phyloP scores from a whole-genome alignment of 345 rosid species.

The Euphorbia tirucalli region DNA sequence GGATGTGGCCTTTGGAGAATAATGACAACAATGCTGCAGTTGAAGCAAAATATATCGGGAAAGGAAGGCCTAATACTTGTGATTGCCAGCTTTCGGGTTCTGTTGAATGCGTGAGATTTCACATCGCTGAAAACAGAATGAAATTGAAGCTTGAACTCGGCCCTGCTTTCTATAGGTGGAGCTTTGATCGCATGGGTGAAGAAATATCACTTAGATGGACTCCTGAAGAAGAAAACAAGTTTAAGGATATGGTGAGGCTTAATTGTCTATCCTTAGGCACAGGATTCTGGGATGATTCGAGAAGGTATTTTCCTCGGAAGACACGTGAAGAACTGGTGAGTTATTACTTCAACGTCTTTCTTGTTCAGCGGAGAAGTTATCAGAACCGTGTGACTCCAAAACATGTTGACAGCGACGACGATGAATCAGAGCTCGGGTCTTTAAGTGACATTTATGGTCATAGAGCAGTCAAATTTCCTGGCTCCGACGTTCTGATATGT shows the following conservation, averaged over 20 bases:
- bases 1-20: slow-evolving; percentile 21
- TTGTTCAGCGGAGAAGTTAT: slow-evolving; percentile 29
- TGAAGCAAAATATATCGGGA: slow-evolving; percentile 18
- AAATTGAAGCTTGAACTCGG: slow-evolving; percentile 33
- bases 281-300: slow-evolving; percentile 23
- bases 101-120: slow-evolving; percentile 31
- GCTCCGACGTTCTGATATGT: slow-evolving; percentile 43
- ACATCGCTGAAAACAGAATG: slow-evolving; percentile 31
- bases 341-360: slow-evolving; percentile 31
- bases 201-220: slow-evolving; percentile 36
- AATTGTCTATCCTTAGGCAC: slow-evolving; percentile 24
- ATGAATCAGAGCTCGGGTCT: slow-evolving; percentile 24
- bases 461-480: slow-evolving; percentile 34
- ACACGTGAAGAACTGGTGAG: slow-evolving; percentile 27
- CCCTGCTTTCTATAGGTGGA: slow-evolving; percentile 22
- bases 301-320: slow-evolving; percentile 21
- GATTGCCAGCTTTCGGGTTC: slow-evolving; percentile 23
- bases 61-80: slow-evolving; percentile 29
- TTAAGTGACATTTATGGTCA: slow-evolving; percentile 46
- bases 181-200: slow-evolving; percentile 30
- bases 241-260: slow-evolving; percentile 27
- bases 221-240: slow-evolving; percentile 18
- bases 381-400: slow-evolving; percentile 34
- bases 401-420: slow-evolving; percentile 30
- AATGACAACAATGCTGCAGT: background rate